Conservation (phyloP, 208 protist species). For the Herpetomonas muscarum region DNA sequence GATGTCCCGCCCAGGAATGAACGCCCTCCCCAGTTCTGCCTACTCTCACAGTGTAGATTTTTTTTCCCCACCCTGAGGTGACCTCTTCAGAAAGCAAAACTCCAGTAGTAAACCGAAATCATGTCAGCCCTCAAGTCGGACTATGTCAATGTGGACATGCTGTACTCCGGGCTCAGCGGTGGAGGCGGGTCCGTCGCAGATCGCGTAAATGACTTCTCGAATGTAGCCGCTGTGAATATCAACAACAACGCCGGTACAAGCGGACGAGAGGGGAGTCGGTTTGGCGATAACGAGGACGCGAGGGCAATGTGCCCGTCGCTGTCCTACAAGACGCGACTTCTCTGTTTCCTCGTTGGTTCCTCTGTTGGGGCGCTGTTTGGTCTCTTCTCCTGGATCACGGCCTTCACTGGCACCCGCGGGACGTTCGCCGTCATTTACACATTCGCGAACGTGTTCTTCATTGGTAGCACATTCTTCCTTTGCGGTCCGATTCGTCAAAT, state of each 20-base stretch:
- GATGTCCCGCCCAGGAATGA: too few relatives aligned
- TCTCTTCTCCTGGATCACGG: slow-evolving; percentile 51
- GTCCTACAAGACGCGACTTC: slow-evolving; percentile 49
- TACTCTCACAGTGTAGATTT: too few relatives aligned
- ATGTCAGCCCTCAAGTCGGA: slow-evolving; percentile 8
- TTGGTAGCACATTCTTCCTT: slow-evolving; percentile 60
- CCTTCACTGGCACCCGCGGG: slow-evolving; percentile 41
- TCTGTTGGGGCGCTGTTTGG: slow-evolving; percentile 43
- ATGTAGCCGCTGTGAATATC: slow-evolving; percentile 10
- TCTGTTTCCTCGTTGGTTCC: slow-evolving; percentile 44
- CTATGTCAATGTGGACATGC: slow-evolving; percentile 21
- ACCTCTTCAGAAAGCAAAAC: too few relatives aligned
- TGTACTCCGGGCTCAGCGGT: slow-evolving; percentile 14
- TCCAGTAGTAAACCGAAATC: not conserved
- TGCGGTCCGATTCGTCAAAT: slow-evolving; percentile 56
- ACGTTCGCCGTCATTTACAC: slow-evolving; percentile 65
- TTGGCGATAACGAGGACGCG: slow-evolving; percentile 11
- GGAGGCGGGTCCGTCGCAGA: slow-evolving; percentile 17
- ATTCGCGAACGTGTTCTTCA: slow-evolving; percentile 47
- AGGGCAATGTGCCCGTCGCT: slow-evolving; percentile 35
- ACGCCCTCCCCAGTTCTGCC: too few relatives aligned
- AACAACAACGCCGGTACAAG: slow-evolving; percentile 5
- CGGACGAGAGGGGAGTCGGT: not conserved
- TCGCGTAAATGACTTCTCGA: slow-evolving; percentile 5
- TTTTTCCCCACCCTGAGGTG: too few relatives aligned